Conservation (phyloP, 2,329 filamentous ascomycete genomes). For the Fusarium pilosicola region DNA sequence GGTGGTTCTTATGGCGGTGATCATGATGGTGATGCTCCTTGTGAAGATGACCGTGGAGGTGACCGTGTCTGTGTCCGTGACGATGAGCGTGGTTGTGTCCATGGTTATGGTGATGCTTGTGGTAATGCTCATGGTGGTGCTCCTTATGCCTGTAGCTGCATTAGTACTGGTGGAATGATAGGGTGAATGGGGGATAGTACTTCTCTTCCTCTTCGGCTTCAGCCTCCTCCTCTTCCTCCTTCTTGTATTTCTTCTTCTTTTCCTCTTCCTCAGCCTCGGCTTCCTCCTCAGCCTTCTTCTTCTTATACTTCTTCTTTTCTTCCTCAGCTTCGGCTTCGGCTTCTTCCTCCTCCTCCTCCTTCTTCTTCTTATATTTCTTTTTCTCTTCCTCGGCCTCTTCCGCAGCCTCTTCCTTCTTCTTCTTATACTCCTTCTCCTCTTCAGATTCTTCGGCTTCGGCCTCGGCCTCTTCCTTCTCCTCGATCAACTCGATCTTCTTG, state of each 20-base stretch:
- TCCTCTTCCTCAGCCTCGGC: neutral
- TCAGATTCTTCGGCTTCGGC: neutral
- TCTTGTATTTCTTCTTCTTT: conserved; percentile 6
- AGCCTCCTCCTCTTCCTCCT: neutral
- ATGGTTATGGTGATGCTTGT: conserved; percentile 1
- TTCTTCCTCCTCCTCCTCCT: neutral
- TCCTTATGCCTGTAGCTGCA: neutral
- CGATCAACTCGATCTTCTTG: conserved; percentile 25
- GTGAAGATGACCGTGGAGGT: neutral
- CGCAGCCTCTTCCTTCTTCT: neutral
- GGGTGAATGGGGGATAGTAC: neutral
- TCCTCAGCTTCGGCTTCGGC: neutral
- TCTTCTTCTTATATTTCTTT: neutral
- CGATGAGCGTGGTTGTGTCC: neutral
- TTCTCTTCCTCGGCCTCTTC: neutral
- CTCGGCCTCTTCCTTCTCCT: neutral
- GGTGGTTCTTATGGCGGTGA: neutral
- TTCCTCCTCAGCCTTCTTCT: neutral
- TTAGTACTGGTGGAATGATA: neutral
- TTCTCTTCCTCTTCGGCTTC: neutral
- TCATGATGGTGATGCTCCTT: neutral
- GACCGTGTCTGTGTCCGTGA: neutral
- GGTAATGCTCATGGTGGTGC: conserved; percentile 4
- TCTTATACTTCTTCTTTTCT: conserved; percentile 1
- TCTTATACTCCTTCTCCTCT: neutral